Evolutionary conservation across 73 alveolate species (phyloP).

Genomic region (Paramecium sonneborni): DNA sequence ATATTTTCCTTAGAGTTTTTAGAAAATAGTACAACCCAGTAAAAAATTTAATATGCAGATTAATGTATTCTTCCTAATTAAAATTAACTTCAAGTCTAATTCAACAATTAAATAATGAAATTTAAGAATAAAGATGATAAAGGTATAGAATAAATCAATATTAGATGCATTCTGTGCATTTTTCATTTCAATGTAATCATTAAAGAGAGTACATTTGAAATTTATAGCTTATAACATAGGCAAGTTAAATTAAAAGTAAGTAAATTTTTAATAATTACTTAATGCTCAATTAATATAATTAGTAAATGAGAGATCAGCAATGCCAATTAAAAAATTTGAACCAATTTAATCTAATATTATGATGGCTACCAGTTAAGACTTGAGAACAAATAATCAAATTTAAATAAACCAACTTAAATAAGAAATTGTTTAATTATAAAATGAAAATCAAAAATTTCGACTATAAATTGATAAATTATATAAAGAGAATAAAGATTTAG

Average conservation of each 20-base stretch:
- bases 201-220: constrained; percentile 24
- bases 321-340: not conserved
- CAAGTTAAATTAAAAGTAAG: not conserved
- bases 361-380: not conserved
- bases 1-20: not conserved
- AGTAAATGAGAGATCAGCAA: not conserved
- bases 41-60: constrained; percentile 22
- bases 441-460: not conserved
- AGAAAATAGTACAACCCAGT: not conserved
- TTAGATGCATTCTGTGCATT: constrained; percentile 14
- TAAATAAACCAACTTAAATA: not conserved
- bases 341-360: not conserved
- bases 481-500: not conserved
- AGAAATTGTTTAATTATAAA: not conserved
- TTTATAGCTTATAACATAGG: constrained; percentile 43
- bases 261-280: not conserved
- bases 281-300: not conserved
- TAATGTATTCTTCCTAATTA: not conserved
- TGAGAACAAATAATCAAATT: not conserved
- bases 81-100: not conserved
- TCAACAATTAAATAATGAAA: not conserved
- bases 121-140: constrained; percentile 12
- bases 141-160: not conserved
- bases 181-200: not conserved
- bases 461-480: not conserved